A percentile compares a stretch with the other conserved stretches of the same genome.
phyloP scores from a whole-genome alignment of 352 stramenopile genomes.

The Peronospora farinosa region DNA sequence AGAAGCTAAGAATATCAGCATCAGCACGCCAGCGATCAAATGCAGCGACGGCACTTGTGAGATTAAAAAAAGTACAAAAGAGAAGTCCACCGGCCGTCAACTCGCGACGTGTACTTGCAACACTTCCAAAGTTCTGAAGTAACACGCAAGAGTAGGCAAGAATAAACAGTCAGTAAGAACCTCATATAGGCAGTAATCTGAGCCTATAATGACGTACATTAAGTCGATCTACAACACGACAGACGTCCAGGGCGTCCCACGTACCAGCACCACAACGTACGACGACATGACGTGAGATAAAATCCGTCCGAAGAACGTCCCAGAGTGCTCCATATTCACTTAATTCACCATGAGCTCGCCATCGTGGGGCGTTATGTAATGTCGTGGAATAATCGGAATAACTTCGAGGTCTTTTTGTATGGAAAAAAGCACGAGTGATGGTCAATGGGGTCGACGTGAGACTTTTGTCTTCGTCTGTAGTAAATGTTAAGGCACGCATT shows the following conservation, averaged over 20 bases:
- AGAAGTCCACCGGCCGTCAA: slow-evolving; percentile 50
- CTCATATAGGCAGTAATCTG: not conserved
- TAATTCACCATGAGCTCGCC: slow-evolving; percentile 14
- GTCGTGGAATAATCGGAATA: slow-evolving; percentile 64
- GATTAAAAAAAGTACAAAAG: slow-evolving; percentile 72
- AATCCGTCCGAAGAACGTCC: slow-evolving; percentile 45
- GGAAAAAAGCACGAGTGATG: not conserved
- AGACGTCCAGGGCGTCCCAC: slow-evolving; percentile 37
- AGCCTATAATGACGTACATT: slow-evolving; percentile 32
- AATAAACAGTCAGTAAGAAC: slow-evolving; percentile 23
- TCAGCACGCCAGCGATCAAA: slow-evolving; percentile 47
- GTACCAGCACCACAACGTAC: slow-evolving; percentile 35
- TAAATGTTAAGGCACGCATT: slow-evolving; percentile 42
- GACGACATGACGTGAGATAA: slow-evolving; percentile 62
- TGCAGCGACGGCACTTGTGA: slow-evolving; percentile 52
- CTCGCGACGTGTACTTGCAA: slow-evolving; percentile 45
- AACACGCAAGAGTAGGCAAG: not conserved
- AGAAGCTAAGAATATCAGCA: slow-evolving; percentile 47
- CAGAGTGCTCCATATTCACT: slow-evolving; percentile 38
- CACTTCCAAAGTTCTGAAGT: slow-evolving; percentile 50
- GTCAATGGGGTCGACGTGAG: not conserved
- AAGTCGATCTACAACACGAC: slow-evolving; percentile 43
- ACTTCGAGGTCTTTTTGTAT: slow-evolving; percentile 40
- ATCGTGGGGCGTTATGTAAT: slow-evolving; percentile 23
- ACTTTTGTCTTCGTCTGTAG: slow-evolving; percentile 10